phyloP scores from a whole-genome alignment of 2,329 filamentous ascomycete genomes.

The Bipolaris gigantea region DNA sequence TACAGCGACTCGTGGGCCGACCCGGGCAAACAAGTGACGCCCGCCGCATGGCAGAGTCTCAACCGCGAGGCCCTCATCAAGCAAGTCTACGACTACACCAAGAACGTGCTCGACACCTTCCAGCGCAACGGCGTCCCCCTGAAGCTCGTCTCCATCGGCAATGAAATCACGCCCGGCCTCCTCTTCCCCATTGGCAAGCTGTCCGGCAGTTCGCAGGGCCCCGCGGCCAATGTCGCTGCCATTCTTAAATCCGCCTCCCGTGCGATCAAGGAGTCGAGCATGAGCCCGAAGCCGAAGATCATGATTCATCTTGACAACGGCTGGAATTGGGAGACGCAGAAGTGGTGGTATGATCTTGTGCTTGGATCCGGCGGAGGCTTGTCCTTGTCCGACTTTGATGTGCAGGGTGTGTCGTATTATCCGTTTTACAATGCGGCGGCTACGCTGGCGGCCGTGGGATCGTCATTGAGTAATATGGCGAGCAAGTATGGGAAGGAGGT shows the following conservation, averaged over 20 bases:
- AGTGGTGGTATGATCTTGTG: constrained; percentile 66
- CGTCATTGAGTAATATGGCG: constrained; percentile 61
- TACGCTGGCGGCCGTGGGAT: constrained; percentile 60
- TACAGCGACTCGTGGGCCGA: constrained; percentile 74
- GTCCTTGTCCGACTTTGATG: constrained; percentile 62
- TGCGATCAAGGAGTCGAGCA: constrained; percentile 65
- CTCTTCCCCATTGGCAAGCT: constrained; percentile 66
- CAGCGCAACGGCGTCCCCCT: constrained; percentile 58
- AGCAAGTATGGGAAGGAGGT: constrained; percentile 66
- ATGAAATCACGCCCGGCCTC: constrained; percentile 70
- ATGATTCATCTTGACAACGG: constrained; percentile 77
- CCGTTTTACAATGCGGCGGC: constrained; percentile 68
- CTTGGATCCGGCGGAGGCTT: constrained; percentile 50
- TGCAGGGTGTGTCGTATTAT: constrained; percentile 74
- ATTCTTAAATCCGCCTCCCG: constrained; percentile 66
- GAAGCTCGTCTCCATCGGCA: constrained; percentile 69
- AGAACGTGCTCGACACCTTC: constrained; percentile 63
- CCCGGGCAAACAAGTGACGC: constrained; percentile 63
- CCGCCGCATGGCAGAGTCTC: constrained; percentile 63
- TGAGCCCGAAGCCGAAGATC: constrained; percentile 64
- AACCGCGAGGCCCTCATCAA: constrained; percentile 61
- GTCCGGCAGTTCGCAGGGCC: constrained; percentile 53
- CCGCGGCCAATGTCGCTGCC: constrained; percentile 60
- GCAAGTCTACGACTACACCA: constrained; percentile 70
- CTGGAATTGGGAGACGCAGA: constrained; percentile 69